Conservation (phyloP, 345 rosid genomes). For the Arabidopsis thaliana region DNA sequence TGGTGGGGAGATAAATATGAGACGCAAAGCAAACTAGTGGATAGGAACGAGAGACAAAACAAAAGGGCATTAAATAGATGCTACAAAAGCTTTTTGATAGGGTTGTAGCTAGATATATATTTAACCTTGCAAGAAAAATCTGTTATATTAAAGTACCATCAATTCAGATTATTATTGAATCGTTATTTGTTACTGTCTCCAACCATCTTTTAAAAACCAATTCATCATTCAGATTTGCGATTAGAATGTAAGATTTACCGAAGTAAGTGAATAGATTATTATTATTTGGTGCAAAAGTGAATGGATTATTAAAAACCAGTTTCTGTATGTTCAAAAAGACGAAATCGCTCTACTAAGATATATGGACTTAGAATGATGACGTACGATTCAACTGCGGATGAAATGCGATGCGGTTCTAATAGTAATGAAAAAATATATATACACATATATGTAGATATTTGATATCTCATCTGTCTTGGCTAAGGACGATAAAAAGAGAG, state of each 20-base stretch:
- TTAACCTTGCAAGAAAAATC: background rate
- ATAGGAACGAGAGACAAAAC: conserved; percentile 37
- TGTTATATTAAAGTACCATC: background rate
- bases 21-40: conserved; percentile 25
- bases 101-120: background rate
- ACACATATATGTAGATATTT: background rate
- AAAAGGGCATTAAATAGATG: conserved; percentile 15
- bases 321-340: background rate
- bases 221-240: background rate
- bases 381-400: no score
- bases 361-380: no score
- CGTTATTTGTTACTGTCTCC: background rate
- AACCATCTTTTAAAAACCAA: background rate
- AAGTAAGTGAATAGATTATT: no score
- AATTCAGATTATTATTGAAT: background rate
- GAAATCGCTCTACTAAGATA: background rate
- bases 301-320: background rate
- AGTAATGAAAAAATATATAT: background rate
- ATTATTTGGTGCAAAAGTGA: no score
- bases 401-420: no score
- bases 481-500: conserved; percentile 30
- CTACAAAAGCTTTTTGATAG: conserved; percentile 15
- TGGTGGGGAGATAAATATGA: conserved; percentile 33
- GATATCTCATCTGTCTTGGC: conserved; percentile 7
- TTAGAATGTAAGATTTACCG: background rate